Percentiles rank a stretch among this genome's conserved stretches.
Conservation (phyloP, 139 green algal genomes). For the Edaphochlamys debaryana region DNA sequence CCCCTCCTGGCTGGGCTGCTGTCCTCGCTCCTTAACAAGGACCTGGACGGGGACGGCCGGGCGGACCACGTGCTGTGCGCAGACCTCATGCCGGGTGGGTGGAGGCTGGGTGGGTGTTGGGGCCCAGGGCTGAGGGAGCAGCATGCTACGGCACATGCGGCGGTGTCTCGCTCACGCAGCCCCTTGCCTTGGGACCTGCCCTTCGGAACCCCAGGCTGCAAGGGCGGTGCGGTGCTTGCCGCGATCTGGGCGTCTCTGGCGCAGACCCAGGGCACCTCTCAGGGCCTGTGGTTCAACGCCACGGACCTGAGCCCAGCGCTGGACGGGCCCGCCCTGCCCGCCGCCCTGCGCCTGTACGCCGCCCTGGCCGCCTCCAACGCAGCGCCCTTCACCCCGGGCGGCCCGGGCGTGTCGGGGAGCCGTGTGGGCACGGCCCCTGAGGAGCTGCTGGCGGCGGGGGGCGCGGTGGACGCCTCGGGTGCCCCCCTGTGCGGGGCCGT, state of each 20-base stretch:
- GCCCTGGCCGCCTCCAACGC: slow-evolving; percentile 8
- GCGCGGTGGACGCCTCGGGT: neutral
- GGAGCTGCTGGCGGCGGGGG: neutral
- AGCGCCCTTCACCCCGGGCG: slow-evolving; percentile 4
- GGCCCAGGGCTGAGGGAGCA: too few species aligned
- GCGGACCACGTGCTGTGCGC: neutral
- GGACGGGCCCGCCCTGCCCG: neutral
- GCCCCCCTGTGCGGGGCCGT: slow-evolving; percentile 7
- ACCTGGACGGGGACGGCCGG: neutral
- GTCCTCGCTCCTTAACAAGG: neutral
- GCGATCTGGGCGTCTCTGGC: neutral
- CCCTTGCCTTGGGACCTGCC: too few species aligned
- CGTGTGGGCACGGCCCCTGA: neutral
- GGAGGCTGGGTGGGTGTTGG: too few species aligned
- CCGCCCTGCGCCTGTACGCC: neutral
- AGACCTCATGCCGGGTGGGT: neutral
- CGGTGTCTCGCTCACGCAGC: too few species aligned
- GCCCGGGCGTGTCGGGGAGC: neutral
- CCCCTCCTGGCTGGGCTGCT: neutral
- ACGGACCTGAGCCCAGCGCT: neutral
- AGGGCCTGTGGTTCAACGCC: neutral
- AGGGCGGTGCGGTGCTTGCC: neutral
- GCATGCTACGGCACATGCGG: too few species aligned
- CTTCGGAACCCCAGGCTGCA: neutral
- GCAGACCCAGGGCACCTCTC: neutral